phyloP scores from a whole-genome alignment of 257 asterid species.

The Salvia hispanica region DNA sequence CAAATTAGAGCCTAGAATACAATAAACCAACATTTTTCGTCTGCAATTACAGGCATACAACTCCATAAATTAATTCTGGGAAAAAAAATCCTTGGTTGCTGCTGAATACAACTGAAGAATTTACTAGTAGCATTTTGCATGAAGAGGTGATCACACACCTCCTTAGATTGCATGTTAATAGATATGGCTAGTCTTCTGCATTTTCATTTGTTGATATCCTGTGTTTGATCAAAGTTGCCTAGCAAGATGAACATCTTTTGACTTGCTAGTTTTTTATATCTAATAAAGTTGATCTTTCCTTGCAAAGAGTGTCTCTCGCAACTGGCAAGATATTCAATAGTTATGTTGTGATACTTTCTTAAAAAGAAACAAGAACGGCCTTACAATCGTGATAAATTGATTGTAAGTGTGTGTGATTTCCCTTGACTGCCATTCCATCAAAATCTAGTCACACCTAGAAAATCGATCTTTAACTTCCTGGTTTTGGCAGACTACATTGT shows the following conservation, averaged over 20 bases:
- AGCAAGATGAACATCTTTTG: background rate
- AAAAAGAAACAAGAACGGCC: no score
- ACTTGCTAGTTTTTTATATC: background rate
- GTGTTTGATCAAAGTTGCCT: background rate
- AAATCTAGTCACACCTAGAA: no score
- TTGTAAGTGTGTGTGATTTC: no score
- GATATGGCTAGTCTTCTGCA: slow-evolving; percentile 7
- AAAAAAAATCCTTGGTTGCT: no score
- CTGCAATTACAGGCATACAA: no score
- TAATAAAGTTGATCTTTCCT: no score
- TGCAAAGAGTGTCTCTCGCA: no score
- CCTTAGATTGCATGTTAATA: background rate
- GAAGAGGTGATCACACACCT: background rate
- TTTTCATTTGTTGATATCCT: background rate
- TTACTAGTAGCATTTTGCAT: background rate
- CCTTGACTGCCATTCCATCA: no score
- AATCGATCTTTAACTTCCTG: background rate
- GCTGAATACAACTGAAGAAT: background rate
- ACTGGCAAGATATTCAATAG: no score
- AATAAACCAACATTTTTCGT: background rate
- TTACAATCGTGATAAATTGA: no score
- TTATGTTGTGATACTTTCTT: no score
- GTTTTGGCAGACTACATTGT: background rate
- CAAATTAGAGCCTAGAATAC: background rate
- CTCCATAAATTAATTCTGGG: no score